These are phyloP conservation scores for Boletus subparvulus DNA, from an alignment of 768 basidiomycete genomes.

Conservation along the genomic window DNA sequence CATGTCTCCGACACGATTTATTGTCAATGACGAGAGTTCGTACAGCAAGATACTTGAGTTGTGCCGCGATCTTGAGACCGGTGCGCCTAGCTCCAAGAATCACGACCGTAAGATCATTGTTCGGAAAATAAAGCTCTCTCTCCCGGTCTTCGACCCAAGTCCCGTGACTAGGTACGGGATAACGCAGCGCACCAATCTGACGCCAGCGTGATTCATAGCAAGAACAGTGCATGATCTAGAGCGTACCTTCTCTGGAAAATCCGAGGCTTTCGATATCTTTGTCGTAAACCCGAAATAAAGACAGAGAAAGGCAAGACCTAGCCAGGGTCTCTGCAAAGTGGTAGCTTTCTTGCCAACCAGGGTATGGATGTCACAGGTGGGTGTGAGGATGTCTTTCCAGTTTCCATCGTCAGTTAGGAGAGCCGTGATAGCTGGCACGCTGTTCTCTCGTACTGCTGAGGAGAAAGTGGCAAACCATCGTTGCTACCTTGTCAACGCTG, in stretches of 20 bases:
- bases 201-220: background rate
- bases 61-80: constrained; percentile 56
- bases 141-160: constrained; percentile 46
- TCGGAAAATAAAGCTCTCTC: constrained; percentile 42
- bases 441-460: constrained; percentile 5
- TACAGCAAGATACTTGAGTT: constrained; percentile 55
- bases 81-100: constrained; percentile 62
- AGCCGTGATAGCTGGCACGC: background rate
- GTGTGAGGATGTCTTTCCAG: constrained; percentile 48
- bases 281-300: constrained; percentile 51
- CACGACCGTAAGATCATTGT: constrained; percentile 50
- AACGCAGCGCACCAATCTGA: background rate
- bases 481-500: constrained; percentile 23
- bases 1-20: constrained; percentile 45
- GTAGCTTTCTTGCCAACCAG: constrained; percentile 34
- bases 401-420: constrained; percentile 34
- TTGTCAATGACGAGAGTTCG: constrained; percentile 51
- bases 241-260: constrained; percentile 41
- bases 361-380: constrained; percentile 52
- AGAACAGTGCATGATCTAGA: background rate
- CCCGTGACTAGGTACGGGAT: constrained; percentile 37
- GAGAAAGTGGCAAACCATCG: constrained; percentile 31
- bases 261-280: constrained; percentile 34
- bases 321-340: constrained; percentile 37
- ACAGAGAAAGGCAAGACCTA: constrained; percentile 56